Conservation (phyloP, 129 eudicot genomes). For the Centella asiatica region DNA sequence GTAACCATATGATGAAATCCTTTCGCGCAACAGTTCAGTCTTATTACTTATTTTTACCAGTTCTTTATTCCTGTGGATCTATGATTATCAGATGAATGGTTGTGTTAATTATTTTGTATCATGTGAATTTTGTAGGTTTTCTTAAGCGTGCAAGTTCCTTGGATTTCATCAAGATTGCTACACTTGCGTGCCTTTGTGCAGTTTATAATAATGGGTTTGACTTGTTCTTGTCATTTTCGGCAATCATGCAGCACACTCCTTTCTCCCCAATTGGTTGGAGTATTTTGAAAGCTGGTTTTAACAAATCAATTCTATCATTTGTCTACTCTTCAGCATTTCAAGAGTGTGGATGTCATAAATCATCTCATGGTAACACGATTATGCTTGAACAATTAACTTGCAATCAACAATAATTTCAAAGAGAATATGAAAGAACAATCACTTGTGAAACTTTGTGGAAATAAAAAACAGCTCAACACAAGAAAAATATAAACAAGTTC, state of each 20-base stretch:
- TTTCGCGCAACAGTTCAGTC: no score
- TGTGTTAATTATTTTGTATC: neutral
- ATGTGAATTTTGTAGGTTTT: conserved; percentile 25
- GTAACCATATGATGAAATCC: conserved; percentile 15
- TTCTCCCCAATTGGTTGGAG: conserved; percentile 45
- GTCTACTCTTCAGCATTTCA: conserved; percentile 32
- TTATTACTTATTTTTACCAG: no score
- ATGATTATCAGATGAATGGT: no score
- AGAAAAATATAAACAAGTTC: no score
- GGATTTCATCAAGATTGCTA: conserved; percentile 38
- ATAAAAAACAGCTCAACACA: no score
- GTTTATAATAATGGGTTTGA: conserved; percentile 39
- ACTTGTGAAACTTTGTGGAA: no score
- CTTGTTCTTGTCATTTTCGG: conserved; percentile 46
- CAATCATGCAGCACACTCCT: conserved; percentile 40
- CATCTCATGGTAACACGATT: conserved; percentile 35
- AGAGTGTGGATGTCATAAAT: conserved; percentile 19
- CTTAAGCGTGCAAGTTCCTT: conserved; percentile 27
- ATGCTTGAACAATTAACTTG: neutral
- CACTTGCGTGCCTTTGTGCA: conserved; percentile 44
- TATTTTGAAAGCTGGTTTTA: conserved; percentile 46
- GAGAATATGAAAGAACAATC: no score
- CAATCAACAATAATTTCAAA: neutral
- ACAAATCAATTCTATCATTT: conserved; percentile 43
- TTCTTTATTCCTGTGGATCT: no score